Evolutionary conservation across 2,329 filamentous ascomycete species (phyloP).

Genomic region (Hypoxylon sp.): DNA sequence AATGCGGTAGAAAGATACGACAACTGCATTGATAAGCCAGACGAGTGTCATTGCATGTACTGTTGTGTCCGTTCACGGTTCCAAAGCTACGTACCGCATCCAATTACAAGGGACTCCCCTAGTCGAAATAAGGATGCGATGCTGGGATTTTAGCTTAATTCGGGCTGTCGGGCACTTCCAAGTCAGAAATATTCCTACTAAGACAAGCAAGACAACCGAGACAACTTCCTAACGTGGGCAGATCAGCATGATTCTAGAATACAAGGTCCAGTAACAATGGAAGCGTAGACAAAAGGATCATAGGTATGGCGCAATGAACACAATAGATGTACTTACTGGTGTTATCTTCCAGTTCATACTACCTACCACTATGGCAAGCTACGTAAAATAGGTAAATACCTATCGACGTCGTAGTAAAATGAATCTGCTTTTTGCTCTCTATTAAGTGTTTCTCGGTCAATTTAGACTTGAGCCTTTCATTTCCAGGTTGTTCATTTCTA

Average conservation of each 20-base stretch:
- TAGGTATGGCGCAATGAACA: background rate
- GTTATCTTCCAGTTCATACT: no score
- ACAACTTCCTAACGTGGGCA: background rate
- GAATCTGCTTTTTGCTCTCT: no score
- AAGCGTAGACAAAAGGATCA: background rate
- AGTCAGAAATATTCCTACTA: background rate
- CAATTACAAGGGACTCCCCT: background rate
- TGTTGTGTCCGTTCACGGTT: background rate
- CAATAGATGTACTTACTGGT: no score
- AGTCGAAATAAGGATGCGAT: background rate
- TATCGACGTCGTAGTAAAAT: no score
- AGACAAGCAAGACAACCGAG: background rate
- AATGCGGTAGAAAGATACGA: constrained; percentile 23
- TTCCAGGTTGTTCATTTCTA: no score
- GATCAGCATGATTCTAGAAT: background rate
- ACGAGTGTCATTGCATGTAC: constrained; percentile 17
- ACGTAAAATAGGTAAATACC: no score
- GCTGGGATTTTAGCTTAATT: constrained; percentile 4
- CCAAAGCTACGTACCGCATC: constrained; percentile 2
- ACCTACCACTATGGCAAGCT: no score
- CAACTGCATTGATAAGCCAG: constrained; percentile 17
- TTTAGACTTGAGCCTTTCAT: no score
- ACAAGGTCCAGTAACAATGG: background rate
- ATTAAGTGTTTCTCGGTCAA: no score
- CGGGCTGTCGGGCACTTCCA: background rate